Evolutionary conservation across 345 rosid genomes (phyloP), one percentile per base, ranked within the genome.

Genomic region (Pugionium cornutum): DNA sequence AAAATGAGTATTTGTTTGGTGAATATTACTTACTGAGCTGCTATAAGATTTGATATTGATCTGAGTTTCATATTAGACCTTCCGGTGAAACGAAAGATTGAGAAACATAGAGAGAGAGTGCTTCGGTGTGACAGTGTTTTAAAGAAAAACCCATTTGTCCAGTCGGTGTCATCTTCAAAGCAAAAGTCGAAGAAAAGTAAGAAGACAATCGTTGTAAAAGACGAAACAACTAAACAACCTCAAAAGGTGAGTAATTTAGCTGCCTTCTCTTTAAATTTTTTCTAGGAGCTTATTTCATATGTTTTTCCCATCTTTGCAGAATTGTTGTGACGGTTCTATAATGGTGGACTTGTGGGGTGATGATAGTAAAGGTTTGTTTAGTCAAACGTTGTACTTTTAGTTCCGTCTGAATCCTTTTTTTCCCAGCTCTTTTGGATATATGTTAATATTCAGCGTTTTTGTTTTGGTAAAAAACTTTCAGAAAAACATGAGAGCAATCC

Each of bases 61-160:
- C 42, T 26, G 8, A 1, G 41, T 62, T 39, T 34, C 26, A 2
- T n/a, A 7, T 9, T 62, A 94, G 96, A 90, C 76, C 80, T 94
- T 48, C 83, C 88, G 8, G 95, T 81, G 69, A 86, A 72, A 75
- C 78, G 86, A 40, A 90, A 90, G 83, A 94, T 88, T 65, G 95
- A 88, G 79, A 94, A 94, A 58, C 79, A 70, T 30, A 83, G 92
- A 48, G 92, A 83, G 35, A 90, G 76, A 64, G 88, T 90, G 7
- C 87, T 90, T 5, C 77, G 78, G 2, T 72, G 69, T 62, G 99
- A 94, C 43, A 88, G 89, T 67, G 41, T 82, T 10, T 75, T 94
- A 26, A 81, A 84, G 72, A 83, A 81, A 73, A 94, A 94, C 71
- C 90, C 95, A 1, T 90, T 86, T 79, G 92, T 90, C 33, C 70